A percentile compares a stretch with the other conserved stretches of the same genome.
These are phyloP conservation scores for Penicillium ochrochloron DNA, from an alignment of 495 filamentous ascomycete species.

Conservation along the genomic window DNA sequence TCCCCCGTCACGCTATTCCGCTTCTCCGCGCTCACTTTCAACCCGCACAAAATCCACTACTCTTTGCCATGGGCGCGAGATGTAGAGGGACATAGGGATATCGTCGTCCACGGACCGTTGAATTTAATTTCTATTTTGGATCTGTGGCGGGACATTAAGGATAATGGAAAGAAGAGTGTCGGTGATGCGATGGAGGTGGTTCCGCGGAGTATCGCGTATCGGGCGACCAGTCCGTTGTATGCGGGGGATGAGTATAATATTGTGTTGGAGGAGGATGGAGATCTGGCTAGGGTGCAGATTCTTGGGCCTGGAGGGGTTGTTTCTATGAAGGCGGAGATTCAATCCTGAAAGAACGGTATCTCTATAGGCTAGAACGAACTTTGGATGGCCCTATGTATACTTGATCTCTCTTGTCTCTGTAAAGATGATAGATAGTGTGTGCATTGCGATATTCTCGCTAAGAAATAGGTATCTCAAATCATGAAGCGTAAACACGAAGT, in stretches of 20 bases:
- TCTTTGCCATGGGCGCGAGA: constrained; percentile 60
- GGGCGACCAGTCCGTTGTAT: constrained; percentile 64
- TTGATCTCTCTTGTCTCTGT: no score
- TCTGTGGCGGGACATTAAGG: constrained; percentile 60
- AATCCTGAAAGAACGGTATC: constrained; percentile 5
- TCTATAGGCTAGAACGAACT: not conserved
- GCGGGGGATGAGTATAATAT: constrained; percentile 57
- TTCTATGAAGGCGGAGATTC: constrained; percentile 56
- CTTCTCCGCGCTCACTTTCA: constrained; percentile 75
- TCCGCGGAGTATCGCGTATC: constrained; percentile 59
- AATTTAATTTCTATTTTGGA: constrained; percentile 68
- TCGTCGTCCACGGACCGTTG: constrained; percentile 68
- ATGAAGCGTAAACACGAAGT: no score
- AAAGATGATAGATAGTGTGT: not conserved
- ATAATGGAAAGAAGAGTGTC: not conserved
- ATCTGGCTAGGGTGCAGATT: constrained; percentile 42
- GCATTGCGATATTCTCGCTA: not conserved
- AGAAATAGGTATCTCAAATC: no score
- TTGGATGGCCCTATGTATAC: not conserved
- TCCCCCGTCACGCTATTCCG: constrained; percentile 66
- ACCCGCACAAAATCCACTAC: constrained; percentile 75
- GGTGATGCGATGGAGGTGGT: constrained; percentile 28
- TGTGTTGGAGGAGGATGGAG: constrained; percentile 42
- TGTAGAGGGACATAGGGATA: constrained; percentile 61
- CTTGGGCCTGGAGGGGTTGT: constrained; percentile 43